phyloP scores from a whole-genome alignment of 371 early-diverging fungal genomes.

The Circinella minor region DNA sequence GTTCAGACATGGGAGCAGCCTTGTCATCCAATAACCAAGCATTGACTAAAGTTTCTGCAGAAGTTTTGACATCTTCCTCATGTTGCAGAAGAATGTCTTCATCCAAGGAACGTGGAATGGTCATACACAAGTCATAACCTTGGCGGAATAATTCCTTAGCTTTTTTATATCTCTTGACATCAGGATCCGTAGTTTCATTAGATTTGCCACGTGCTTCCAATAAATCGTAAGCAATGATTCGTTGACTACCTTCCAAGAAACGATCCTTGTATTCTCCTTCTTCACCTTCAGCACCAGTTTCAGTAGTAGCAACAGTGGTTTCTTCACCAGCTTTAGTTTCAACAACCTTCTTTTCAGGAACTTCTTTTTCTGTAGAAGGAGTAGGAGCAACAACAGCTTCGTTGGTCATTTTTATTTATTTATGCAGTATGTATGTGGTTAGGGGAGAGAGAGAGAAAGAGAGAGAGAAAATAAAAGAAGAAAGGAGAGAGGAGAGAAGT shows the following conservation, averaged over 20 bases:
- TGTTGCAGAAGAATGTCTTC: slow-evolving; percentile 58
- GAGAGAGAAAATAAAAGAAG: no score
- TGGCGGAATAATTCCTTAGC: slow-evolving; percentile 65
- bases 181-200: slow-evolving; percentile 63
- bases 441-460: no score
- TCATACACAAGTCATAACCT: slow-evolving; percentile 62
- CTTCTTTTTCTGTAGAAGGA: not conserved
- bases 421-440: no score
- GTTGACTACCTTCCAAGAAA: slow-evolving; percentile 53
- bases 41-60: slow-evolving; percentile 65
- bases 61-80: slow-evolving; percentile 63
- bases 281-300: slow-evolving; percentile 3
- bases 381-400: slow-evolving; percentile 15
- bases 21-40: slow-evolving; percentile 74
- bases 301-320: not conserved
- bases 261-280: slow-evolving; percentile 53
- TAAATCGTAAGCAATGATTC: slow-evolving; percentile 65
- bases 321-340: not conserved
- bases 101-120: slow-evolving; percentile 63
- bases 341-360: slow-evolving; percentile 7
- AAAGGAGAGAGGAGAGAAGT: no score
- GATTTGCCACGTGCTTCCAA: slow-evolving; percentile 60
- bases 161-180: slow-evolving; percentile 59
- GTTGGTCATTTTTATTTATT: slow-evolving; percentile 4
- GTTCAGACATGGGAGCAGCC: slow-evolving; percentile 69